These are phyloP conservation scores for Arthrinium phaeospermum DNA, from an alignment of 2,329 filamentous ascomycete species.

Conservation along the genomic window DNA sequence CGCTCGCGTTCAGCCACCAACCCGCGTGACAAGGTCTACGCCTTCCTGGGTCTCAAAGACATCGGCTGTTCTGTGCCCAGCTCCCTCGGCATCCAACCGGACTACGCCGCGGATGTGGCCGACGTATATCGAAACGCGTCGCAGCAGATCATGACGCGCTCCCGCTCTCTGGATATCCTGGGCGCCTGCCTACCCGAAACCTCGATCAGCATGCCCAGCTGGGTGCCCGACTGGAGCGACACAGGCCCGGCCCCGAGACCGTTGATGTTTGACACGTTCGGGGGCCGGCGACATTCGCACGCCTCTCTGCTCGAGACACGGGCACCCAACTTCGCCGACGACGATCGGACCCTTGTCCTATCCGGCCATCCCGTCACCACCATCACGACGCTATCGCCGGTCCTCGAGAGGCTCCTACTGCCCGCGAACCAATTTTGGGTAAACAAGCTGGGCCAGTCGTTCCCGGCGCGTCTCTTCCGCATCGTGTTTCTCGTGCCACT, in stretches of 20 bases:
- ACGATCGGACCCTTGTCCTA: background rate
- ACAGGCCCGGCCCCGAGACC: background rate
- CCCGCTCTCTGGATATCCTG: conserved; percentile 15
- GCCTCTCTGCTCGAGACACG: background rate
- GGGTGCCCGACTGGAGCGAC: conserved; percentile 23
- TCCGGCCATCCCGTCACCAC: background rate
- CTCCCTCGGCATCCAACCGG: conserved; percentile 1
- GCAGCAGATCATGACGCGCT: background rate
- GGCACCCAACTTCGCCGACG: background rate
- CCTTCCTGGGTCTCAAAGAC: conserved; percentile 17
- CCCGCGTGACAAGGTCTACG: conserved; percentile 20
- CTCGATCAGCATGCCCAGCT: conserved; percentile 6
- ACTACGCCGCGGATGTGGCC: background rate
- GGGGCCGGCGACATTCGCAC: conserved; percentile 7
- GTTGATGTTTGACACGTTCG: conserved; percentile 21
- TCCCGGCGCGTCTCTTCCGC: background rate
- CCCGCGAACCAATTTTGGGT: background rate
- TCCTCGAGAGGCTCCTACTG: background rate
- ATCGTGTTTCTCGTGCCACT: background rate
- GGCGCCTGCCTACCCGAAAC: conserved; percentile 17
- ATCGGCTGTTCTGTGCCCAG: background rate
- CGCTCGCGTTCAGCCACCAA: conserved; percentile 16
- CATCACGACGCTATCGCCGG: background rate
- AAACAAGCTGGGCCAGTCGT: background rate
- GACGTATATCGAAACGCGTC: conserved; percentile 15